Percentiles rank a stretch among this genome's conserved stretches.
These are phyloP conservation scores for Fusarium sp. DNA, from an alignment of 2,329 filamentous ascomycete species.

Conservation along the genomic window DNA sequence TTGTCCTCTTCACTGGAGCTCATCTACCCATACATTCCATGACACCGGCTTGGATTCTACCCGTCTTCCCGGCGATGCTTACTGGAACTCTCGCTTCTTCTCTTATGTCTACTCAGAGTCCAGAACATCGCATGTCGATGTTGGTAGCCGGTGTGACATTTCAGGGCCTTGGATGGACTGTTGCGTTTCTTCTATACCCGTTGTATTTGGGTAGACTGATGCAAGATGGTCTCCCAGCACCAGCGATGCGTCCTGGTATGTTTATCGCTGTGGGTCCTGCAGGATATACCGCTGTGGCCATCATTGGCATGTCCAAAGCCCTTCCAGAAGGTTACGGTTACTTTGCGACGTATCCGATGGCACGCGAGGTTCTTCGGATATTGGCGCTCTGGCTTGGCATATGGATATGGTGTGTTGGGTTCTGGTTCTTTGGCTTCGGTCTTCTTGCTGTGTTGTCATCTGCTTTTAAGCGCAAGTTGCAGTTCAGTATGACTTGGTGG, in stretches of 20 bases:
- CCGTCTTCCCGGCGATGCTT: slow-evolving; percentile 49
- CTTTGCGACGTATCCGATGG: slow-evolving; percentile 43
- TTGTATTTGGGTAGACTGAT: slow-evolving; percentile 46
- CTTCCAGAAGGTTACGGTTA: slow-evolving; percentile 45
- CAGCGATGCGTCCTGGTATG: slow-evolving; percentile 47
- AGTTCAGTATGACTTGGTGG: slow-evolving; percentile 48
- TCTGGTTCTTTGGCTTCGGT: slow-evolving; percentile 48
- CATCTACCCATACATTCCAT: slow-evolving; percentile 46
- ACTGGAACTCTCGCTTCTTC: slow-evolving; percentile 45
- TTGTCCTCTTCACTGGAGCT: slow-evolving; percentile 49
- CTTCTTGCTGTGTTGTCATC: slow-evolving; percentile 40
- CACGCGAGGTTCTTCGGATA: slow-evolving; percentile 42
- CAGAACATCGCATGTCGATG: slow-evolving; percentile 44
- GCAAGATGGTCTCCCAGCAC: slow-evolving; percentile 46
- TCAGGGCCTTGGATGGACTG: slow-evolving; percentile 47
- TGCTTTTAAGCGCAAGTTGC: slow-evolving; percentile 27
- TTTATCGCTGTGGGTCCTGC: slow-evolving; percentile 46
- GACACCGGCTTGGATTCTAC: slow-evolving; percentile 49
- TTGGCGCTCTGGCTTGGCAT: slow-evolving; percentile 44
- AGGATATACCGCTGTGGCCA: slow-evolving; percentile 44
- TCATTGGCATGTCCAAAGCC: slow-evolving; percentile 46
- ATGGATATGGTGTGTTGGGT: slow-evolving; percentile 47
- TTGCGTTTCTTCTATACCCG: slow-evolving; percentile 43
- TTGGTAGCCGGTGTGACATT: slow-evolving; percentile 46
- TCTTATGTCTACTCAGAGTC: slow-evolving; percentile 44